These are phyloP conservation scores for Thermomucor indicae-seudaticae DNA, from an alignment of 371 early-diverging fungal genomes.

Conservation along the genomic window DNA sequence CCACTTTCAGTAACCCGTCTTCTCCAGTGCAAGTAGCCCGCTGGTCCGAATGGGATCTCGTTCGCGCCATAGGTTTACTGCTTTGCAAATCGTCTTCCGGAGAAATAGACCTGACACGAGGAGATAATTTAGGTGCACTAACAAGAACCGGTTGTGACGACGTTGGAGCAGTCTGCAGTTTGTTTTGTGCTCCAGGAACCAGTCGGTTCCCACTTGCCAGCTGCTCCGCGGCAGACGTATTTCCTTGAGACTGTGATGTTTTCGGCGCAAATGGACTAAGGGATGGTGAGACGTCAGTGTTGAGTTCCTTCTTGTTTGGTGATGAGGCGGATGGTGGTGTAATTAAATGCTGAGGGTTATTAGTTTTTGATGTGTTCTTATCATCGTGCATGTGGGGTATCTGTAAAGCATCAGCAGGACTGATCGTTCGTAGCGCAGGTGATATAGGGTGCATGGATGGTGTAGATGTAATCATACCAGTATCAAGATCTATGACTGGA, in stretches of 20 bases:
- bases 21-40: background rate
- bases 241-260: background rate
- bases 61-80: slow-evolving; percentile 26
- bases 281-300: background rate
- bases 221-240: slow-evolving; percentile 5
- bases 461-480: slow-evolving; percentile 1
- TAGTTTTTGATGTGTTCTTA: background rate
- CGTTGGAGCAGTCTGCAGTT: background rate
- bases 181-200: slow-evolving; percentile 3
- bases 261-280: background rate
- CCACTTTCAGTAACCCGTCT: slow-evolving; percentile 1
- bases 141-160: background rate
- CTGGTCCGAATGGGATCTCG: slow-evolving; percentile 43
- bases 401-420: slow-evolving; percentile 4
- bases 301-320: background rate
- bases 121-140: slow-evolving; percentile 18
- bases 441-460: slow-evolving; percentile 1
- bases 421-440: slow-evolving; percentile 4
- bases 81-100: slow-evolving; percentile 4
- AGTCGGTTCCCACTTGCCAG: slow-evolving; percentile 4
- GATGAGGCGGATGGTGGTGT: background rate
- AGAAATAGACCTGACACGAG: slow-evolving; percentile 15
- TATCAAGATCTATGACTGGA: slow-evolving; percentile 13
- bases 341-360: background rate
- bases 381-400: background rate